Evolutionary conservation across 1,284 basidiomycete genomes (phyloP), one percentile per base, ranked within the genome.

Genomic region (Ganoderma multipileum): DNA sequence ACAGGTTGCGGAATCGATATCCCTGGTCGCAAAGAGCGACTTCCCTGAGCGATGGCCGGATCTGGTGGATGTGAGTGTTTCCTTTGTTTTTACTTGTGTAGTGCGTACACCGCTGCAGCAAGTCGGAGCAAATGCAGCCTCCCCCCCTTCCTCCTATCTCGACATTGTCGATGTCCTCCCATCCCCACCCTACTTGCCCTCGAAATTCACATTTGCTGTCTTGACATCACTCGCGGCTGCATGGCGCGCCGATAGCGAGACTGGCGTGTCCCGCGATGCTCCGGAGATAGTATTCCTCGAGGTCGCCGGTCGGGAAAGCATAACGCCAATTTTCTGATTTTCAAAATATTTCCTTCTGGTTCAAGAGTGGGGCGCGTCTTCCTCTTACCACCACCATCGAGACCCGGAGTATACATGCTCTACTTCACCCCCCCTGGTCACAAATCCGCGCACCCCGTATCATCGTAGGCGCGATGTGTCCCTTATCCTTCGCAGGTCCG

Each of bases 1-100:
- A 3, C 95, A 98, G 80, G 88, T 98, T 38, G 96, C 95, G 30
- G 96, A 98, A 80, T 89, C 94, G 8, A 91, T 98, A 50, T 91
- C 95, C 14, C 86, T 95, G 70, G 92, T 98, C 76, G 95, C 96
- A 8, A 88, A 91, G 68, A 84, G 90, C 39, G 96, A 98, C 82
- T 98, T 98, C 78, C 96, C 95, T 11, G 81, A 85, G 26, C 87
- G 88, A 72, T 98, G 96, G 96, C 85, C 88, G 38, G 89, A 92
- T 79, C 86, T 98, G 68, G 90, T 97, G 65, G 72, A 76, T 55
- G 74, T 76, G 68, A 73, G 74, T 74, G 54, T 59, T 59, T 36
- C 52, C 36, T n/a, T 30, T 14, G n/a, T 61, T 61, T 38, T 28
- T 60, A 44, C 20, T 33, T 23, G 41, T 54, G 11, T 28, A 8